A percentile compares a stretch with the other conserved stretches of the same genome.
phyloP scores from a whole-genome alignment of 768 basidiomycete species.

The Naganishia randhawae region DNA sequence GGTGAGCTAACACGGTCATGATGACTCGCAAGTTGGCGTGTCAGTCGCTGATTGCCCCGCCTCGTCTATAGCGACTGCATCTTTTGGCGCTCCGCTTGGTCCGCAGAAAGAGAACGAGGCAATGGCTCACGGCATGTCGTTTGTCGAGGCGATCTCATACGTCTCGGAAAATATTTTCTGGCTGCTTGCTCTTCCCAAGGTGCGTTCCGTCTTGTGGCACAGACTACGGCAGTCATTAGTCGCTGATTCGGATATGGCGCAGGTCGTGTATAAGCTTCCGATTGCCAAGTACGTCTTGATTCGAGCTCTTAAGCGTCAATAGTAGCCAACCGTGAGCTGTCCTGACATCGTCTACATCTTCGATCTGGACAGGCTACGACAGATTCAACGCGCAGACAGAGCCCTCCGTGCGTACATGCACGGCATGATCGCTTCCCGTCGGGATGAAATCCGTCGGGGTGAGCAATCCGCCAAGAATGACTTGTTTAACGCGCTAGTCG shows the following conservation, averaged over 20 bases:
- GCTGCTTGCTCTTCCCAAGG: slow-evolving; percentile 22
- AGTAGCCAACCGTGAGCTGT: too few relatives aligned
- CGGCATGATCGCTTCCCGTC: slow-evolving; percentile 24
- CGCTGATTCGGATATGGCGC: not conserved
- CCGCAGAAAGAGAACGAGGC: slow-evolving; percentile 8
- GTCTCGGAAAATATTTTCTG: slow-evolving; percentile 31
- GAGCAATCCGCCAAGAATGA: slow-evolving; percentile 18
- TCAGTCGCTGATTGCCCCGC: not conserved
- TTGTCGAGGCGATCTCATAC: slow-evolving; percentile 29
- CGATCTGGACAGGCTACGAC: slow-evolving; percentile 17
- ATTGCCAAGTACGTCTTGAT: slow-evolving; percentile 24
- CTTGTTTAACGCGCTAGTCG: slow-evolving; percentile 28
- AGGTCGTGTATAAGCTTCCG: slow-evolving; percentile 24
- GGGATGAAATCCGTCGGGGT: slow-evolving; percentile 20
- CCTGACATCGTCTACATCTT: not conserved
- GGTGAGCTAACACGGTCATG: not conserved
- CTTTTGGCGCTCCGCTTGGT: slow-evolving; percentile 26
- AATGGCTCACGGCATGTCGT: slow-evolving; percentile 24
- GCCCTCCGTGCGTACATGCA: slow-evolving; percentile 28
- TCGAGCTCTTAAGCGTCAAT: too few relatives aligned
- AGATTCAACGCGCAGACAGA: not conserved
- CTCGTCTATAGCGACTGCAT: slow-evolving; percentile 23
- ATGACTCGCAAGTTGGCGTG: too few relatives aligned
- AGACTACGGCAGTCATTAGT: too few relatives aligned
- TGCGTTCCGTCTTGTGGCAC: not conserved